phyloP scores from a whole-genome alignment of 2,329 filamentous ascomycete species.

The Talaromyces albobiverticillius region DNA sequence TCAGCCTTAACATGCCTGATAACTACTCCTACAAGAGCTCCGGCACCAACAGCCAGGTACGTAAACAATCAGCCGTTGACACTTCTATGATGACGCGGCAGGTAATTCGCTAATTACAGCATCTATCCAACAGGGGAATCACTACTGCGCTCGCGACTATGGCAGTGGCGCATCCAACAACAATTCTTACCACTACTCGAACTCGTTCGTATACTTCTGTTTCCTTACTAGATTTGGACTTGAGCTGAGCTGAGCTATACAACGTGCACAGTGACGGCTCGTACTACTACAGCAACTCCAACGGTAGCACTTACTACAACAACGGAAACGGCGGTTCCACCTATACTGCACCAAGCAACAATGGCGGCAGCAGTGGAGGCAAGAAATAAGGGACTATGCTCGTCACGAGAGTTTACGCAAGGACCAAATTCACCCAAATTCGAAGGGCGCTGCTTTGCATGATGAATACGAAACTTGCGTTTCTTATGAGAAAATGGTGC shows the following conservation, averaged over 20 bases:
- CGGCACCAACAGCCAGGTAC: slow-evolving; percentile 64
- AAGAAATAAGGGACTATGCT: too few relatives aligned
- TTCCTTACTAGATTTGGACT: background rate
- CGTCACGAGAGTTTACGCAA: too few relatives aligned
- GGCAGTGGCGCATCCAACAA: slow-evolving; percentile 33
- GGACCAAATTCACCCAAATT: too few relatives aligned
- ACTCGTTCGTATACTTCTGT: slow-evolving; percentile 44
- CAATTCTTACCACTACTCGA: slow-evolving; percentile 59
- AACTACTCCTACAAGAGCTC: slow-evolving; percentile 40
- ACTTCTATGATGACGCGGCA: too few relatives aligned
- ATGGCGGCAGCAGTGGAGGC: slow-evolving; percentile 12
- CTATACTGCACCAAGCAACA: slow-evolving; percentile 58
- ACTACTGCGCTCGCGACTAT: slow-evolving; percentile 65
- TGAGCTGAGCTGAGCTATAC: background rate
- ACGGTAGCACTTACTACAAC: slow-evolving; percentile 68
- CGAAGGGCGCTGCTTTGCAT: too few relatives aligned
- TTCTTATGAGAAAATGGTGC: too few relatives aligned
- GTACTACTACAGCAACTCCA: slow-evolving; percentile 71
- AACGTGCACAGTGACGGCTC: slow-evolving; percentile 53
- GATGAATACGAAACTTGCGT: too few relatives aligned
- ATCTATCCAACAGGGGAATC: slow-evolving; percentile 58
- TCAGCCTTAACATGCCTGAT: slow-evolving; percentile 15
- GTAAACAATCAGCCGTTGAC: slow-evolving; percentile 8
- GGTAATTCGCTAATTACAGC: too few relatives aligned
- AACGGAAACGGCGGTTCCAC: slow-evolving; percentile 55